phyloP scores from a whole-genome alignment of 225 moss, liverwort and hornwort genomes.

The Ulota crispa region DNA sequence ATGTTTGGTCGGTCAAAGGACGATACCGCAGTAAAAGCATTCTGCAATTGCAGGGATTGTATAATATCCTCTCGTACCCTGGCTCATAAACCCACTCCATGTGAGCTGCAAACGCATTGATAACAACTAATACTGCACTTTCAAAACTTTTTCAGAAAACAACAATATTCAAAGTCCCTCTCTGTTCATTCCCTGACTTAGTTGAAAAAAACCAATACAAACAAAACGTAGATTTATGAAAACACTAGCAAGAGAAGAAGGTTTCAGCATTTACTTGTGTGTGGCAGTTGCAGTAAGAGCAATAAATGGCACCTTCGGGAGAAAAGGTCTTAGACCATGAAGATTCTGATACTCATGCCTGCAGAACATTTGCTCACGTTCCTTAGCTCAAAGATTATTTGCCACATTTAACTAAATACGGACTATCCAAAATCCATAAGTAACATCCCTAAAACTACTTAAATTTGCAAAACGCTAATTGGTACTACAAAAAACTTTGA shows the following conservation, averaged over 20 bases:
- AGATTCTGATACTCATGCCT: slow-evolving; percentile 81
- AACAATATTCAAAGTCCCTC: background rate
- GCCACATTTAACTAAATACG: no score
- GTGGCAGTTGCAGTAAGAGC: slow-evolving; percentile 94
- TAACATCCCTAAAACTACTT: no score
- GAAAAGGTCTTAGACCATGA: slow-evolving; percentile 60
- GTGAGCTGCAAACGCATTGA: slow-evolving; percentile 16
- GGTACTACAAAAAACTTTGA: no score
- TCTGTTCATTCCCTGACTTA: background rate
- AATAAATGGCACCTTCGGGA: slow-evolving; percentile 83
- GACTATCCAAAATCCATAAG: no score
- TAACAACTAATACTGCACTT: background rate
- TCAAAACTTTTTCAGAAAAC: background rate
- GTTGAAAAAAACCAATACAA: background rate
- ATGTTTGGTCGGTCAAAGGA: slow-evolving; percentile 84
- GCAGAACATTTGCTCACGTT: slow-evolving; percentile 12
- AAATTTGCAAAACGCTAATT: no score
- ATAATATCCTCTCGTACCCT: slow-evolving; percentile 85
- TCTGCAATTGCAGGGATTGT: slow-evolving; percentile 54
- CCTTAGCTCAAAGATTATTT: slow-evolving; percentile 7
- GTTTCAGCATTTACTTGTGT: slow-evolving; percentile 53
- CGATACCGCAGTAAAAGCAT: slow-evolving; percentile 67
- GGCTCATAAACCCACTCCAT: slow-evolving; percentile 20
- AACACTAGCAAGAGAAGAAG: background rate
- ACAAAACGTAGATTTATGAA: background rate